Base-by-base conservation (phyloP, 805 yeast species). In the Cyberlindnera maclurae region DNA sequence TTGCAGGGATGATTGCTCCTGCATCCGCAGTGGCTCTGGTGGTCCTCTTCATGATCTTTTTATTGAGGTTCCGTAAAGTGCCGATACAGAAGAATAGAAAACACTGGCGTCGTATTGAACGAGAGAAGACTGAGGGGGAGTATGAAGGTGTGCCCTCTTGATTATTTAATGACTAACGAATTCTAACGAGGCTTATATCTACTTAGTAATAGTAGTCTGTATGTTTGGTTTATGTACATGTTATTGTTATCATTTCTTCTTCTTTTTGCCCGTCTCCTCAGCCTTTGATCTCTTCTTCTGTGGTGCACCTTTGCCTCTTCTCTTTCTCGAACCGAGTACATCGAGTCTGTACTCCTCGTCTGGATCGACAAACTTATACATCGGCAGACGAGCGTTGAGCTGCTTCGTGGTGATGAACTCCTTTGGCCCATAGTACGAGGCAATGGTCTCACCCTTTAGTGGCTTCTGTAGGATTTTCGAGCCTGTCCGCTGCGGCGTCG, bases 261-360 rank as follows among this genome's bases (percentile, higher is more conserved):
- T 71, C 41, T 63, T 63, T 40, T 62, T 62, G 29, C 55, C 54
- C 20, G 62, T 62, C 17, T 64, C 66, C 32, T 54, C 47, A 20
- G 60, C 59, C 12, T 53, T 58, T 48, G 68, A 73, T 51, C 70
- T 73, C 64, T 72, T 75, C 70, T 84, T 84, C 68, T 79, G 75
- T 51, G 93, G 94, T 11, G 93, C 87, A 60, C 90, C 89, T 63
- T 84, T 84, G 62, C 86, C 89, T 75, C 93, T 82, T 73, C 82
- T 79, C 69, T 79, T 83, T 62, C 85, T 71, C 40, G 58, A 46
- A 15, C 49, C 52, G 26, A 52, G 29, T 16, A 55, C 50, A 18
- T 52, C 71, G 44, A 81, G 54, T 61, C 95, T 71, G 60, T 80
- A 78, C 31, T 70, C 75, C 57, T 84, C 94, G 43, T 74, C 76